These are phyloP conservation scores for Stachybotrys chartarum DNA, from an alignment of 2,329 filamentous ascomycete species.

Conservation along the genomic window DNA sequence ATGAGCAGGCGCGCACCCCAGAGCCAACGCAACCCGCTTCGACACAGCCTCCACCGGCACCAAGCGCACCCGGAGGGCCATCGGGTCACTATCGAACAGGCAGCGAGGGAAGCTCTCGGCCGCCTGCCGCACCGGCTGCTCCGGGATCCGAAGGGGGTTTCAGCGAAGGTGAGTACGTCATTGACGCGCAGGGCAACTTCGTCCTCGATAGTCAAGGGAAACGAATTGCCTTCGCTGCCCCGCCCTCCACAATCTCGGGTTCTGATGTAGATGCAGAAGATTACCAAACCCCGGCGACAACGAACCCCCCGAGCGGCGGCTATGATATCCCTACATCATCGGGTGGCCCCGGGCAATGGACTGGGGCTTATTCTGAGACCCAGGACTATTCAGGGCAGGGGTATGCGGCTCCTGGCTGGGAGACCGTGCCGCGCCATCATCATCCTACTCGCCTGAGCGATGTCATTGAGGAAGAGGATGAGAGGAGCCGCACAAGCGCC, in stretches of 20 bases:
- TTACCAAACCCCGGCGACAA: conserved; percentile 46
- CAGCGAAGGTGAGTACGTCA: conserved; percentile 65
- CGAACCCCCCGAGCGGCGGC: conserved; percentile 27
- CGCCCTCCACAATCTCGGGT: conserved; percentile 34
- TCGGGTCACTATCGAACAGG: conserved; percentile 16
- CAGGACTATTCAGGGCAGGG: conserved; percentile 61
- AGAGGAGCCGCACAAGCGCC: conserved; percentile 67
- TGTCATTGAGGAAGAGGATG: conserved; percentile 80
- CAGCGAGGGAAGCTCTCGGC: conserved; percentile 10
- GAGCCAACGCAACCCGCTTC: conserved; percentile 31
- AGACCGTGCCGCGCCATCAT: conserved; percentile 69
- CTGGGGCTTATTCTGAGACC: conserved; percentile 30
- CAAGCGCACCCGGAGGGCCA: conserved; percentile 17
- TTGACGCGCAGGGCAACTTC: conserved; percentile 54
- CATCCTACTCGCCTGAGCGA: conserved; percentile 86
- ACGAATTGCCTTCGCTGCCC: conserved; percentile 45
- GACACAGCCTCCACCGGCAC: conserved; percentile 29
- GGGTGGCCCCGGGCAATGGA: conserved; percentile 28
- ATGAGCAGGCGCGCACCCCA: conserved; percentile 10
- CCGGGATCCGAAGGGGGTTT: conserved; percentile 52
- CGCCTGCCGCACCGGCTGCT: conserved; percentile 11
- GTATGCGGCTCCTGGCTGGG: conserved; percentile 66
- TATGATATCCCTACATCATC: conserved; percentile 22
- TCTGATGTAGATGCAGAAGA: conserved; percentile 50
- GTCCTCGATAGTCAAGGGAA: conserved; percentile 54